A percentile compares a stretch with the other conserved stretches of the same genome.
Conservation (phyloP, 169 alveolate genomes). For the Eimeria nieschulzi region DNA sequence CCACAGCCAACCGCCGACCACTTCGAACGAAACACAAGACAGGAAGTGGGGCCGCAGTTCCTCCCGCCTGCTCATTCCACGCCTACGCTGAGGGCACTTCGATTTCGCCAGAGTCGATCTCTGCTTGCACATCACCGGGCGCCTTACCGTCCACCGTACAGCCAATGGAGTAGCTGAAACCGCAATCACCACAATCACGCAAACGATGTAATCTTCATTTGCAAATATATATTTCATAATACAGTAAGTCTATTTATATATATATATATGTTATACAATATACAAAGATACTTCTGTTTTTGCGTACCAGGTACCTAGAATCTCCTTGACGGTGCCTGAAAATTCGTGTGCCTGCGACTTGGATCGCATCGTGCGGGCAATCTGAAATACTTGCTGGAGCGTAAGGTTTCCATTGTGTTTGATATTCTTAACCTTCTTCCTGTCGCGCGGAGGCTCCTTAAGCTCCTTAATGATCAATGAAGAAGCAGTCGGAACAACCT, state of each 20-base stretch:
- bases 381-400: slow-evolving; percentile 91
- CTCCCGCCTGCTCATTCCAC: background rate
- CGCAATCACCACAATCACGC: background rate
- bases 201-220: background rate
- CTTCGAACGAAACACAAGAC: too few relatives aligned
- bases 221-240: too few relatives aligned
- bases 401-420: slow-evolving; percentile 97
- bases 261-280: background rate
- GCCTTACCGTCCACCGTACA: slow-evolving; percentile 97
- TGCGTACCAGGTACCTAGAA: slow-evolving; percentile 94
- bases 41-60: too few relatives aligned
- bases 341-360: slow-evolving; percentile 88
- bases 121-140: slow-evolving; percentile 90
- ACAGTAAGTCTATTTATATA: background rate
- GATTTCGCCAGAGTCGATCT: slow-evolving; percentile 75
- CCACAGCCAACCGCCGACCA: too few relatives aligned
- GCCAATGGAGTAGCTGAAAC: slow-evolving; percentile 93
- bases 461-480: slow-evolving; percentile 94
- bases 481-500: slow-evolving; percentile 97
- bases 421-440: slow-evolving; percentile 95
- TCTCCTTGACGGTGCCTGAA: slow-evolving; percentile 96
- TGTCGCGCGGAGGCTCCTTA: slow-evolving; percentile 96
- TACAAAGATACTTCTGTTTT: background rate
- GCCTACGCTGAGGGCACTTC: slow-evolving; percentile 73
- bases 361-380: slow-evolving; percentile 94